These are phyloP conservation scores for Trametes maxima DNA, from an alignment of 768 basidiomycete genomes.

Conservation along the genomic window DNA sequence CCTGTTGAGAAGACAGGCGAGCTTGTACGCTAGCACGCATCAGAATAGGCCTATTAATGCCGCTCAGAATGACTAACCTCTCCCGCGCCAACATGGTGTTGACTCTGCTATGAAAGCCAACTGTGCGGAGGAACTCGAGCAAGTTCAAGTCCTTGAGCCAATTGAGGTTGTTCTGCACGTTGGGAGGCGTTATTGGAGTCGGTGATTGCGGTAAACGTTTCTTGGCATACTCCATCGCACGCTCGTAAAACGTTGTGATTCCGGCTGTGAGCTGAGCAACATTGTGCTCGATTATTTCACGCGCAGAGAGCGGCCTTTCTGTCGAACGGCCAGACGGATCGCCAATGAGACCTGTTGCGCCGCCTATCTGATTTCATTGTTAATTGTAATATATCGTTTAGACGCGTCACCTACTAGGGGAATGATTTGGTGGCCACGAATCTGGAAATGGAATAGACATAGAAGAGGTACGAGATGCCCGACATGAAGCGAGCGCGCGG, in stretches of 20 bases:
- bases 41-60: slow-evolving; percentile 1
- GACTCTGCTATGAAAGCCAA: slow-evolving; percentile 80
- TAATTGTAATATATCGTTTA: background rate
- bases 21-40: slow-evolving; percentile 66
- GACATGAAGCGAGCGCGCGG: slow-evolving; percentile 86
- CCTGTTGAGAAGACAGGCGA: slow-evolving; percentile 76
- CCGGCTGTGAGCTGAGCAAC: slow-evolving; percentile 61
- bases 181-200: slow-evolving; percentile 30
- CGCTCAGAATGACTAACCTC: slow-evolving; percentile 50
- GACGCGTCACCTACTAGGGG: slow-evolving; percentile 66
- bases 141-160: slow-evolving; percentile 80
- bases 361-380: slow-evolving; percentile 73
- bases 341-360: slow-evolving; percentile 94
- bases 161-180: slow-evolving; percentile 65
- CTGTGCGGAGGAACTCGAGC: slow-evolving; percentile 81
- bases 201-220: slow-evolving; percentile 31
- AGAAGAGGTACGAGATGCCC: slow-evolving; percentile 92
- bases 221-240: slow-evolving; percentile 63
- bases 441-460: slow-evolving; percentile 83
- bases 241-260: slow-evolving; percentile 71
- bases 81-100: slow-evolving; percentile 91
- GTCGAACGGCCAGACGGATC: slow-evolving; percentile 90
- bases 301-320: slow-evolving; percentile 74
- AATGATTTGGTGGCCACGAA: slow-evolving; percentile 81
- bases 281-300: slow-evolving; percentile 63